Conservation (phyloP, 1,284 basidiomycete genomes). For the Gomphus bonarii region DNA sequence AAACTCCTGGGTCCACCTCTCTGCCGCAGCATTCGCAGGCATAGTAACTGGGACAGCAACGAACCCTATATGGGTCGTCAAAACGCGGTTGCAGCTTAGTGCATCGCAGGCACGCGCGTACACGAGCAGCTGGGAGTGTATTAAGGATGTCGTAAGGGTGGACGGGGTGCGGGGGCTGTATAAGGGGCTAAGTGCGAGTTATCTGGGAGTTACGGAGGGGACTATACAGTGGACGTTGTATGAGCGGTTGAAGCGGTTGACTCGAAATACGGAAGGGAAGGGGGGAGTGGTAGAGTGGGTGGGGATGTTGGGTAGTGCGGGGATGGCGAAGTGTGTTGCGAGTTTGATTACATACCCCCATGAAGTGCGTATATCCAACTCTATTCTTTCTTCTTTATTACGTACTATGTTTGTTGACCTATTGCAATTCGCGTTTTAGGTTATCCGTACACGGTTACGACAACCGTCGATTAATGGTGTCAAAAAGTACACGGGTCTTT, state of each 20-base stretch:
- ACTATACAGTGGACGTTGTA: conserved; percentile 99
- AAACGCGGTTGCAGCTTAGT: conserved; percentile 83
- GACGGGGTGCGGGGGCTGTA: conserved; percentile 90
- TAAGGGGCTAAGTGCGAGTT: conserved; percentile 89
- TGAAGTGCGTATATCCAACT: conserved; percentile 56
- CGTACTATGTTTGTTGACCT: background rate
- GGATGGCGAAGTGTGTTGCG: conserved; percentile 88
- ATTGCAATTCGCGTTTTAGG: too few relatives aligned
- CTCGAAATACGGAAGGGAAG: conserved; percentile 40
- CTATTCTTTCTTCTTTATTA: too few relatives aligned
- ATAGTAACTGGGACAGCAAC: conserved; percentile 84
- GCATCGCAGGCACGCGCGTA: conserved; percentile 23
- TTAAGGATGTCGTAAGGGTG: conserved; percentile 63
- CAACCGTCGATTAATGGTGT: conserved; percentile 73
- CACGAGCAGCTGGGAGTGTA: conserved; percentile 52
- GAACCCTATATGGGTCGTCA: conserved; percentile 99
- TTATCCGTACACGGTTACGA: conserved; percentile 84
- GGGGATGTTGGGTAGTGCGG: conserved; percentile 85
- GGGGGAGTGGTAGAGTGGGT: conserved; percentile 56
- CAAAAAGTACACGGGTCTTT: conserved; percentile 78
- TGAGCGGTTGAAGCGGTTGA: conserved; percentile 69
- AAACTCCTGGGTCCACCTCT: conserved; percentile 78
- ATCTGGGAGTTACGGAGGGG: conserved; percentile 92
- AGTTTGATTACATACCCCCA: conserved; percentile 95
- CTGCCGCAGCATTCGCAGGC: conserved; percentile 80